phyloP scores from a whole-genome alignment of 225 moss, liverwort and hornwort genomes.

The Physcomitrium patens region DNA sequence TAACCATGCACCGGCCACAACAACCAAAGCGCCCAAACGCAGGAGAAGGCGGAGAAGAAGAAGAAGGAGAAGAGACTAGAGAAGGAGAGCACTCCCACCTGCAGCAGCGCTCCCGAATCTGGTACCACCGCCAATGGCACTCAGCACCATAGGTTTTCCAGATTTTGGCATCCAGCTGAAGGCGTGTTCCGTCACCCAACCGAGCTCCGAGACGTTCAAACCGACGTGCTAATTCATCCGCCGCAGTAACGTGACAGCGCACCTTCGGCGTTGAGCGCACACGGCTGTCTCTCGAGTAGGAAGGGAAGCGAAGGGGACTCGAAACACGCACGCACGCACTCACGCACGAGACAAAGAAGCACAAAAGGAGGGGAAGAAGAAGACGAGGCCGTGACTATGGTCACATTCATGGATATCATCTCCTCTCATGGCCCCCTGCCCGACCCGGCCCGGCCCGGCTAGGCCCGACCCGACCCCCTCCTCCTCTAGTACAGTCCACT shows the following conservation, averaged over 20 bases:
- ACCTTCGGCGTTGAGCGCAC: neutral
- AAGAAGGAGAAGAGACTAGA: neutral
- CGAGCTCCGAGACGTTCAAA: neutral
- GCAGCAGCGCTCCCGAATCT: neutral
- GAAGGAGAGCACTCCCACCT: neutral
- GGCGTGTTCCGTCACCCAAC: constrained; percentile 34
- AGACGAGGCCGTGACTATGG: constrained; percentile 54
- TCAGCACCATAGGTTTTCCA: neutral
- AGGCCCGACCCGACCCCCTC: too few species aligned
- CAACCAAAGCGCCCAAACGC: neutral
- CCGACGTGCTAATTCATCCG: neutral
- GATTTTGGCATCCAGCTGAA: neutral
- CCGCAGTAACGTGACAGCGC: neutral
- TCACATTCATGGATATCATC: constrained; percentile 41
- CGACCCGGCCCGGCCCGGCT: too few species aligned
- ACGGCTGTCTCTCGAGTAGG: constrained; percentile 29
- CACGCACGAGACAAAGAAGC: constrained; percentile 21
- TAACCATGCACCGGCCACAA: too few species aligned
- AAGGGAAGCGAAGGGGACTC: too few species aligned
- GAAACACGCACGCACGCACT: constrained; percentile 23
- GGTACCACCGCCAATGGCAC: neutral
- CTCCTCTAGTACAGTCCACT: too few species aligned
- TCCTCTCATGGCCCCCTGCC: too few species aligned
- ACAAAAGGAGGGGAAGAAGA: too few species aligned
- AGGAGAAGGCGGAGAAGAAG: too few species aligned